Evolutionary conservation across 108 stramenopile species (phyloP).

Genomic region (Nitzschia inconspicua): DNA sequence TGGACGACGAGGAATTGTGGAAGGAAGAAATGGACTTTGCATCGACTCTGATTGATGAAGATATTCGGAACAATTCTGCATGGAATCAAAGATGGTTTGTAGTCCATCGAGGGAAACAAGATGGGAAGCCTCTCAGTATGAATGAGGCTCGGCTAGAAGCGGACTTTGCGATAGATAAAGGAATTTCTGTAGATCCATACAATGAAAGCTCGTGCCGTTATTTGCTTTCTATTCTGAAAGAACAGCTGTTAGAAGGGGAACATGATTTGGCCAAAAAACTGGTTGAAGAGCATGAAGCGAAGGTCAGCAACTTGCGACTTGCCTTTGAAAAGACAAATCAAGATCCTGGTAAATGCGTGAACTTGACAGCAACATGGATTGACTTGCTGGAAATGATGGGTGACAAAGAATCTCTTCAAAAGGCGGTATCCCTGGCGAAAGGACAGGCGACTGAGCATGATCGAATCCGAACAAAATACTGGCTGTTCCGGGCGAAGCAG

Average conservation of each 20-base stretch:
- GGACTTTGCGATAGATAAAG: constrained; percentile 50
- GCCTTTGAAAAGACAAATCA: constrained; percentile 19
- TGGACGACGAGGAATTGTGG: constrained; percentile 50
- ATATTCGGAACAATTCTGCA: constrained; percentile 96
- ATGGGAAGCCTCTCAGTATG: constrained; percentile 20
- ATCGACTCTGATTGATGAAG: constrained; percentile 58
- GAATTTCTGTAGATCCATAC: constrained; percentile 68
- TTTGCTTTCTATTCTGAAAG: constrained; percentile 66
- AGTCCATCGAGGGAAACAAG: constrained; percentile 38
- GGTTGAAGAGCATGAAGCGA: constrained; percentile 11
- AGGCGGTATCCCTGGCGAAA: constrained; percentile 38
- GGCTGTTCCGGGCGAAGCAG: constrained; percentile 47
- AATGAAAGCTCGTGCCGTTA: constrained; percentile 88
- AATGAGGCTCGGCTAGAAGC: constrained; percentile 46
- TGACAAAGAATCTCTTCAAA: constrained; percentile 35
- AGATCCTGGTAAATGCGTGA: constrained; percentile 41
- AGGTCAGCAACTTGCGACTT: constrained; percentile 1
- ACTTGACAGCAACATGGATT: constrained; percentile 56
- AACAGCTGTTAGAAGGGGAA: constrained; percentile 36
- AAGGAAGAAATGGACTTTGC: constrained; percentile 76
- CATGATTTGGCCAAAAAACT: background rate
- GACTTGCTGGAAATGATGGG: constrained; percentile 65
- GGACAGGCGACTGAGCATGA: constrained; percentile 48
- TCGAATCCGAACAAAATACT: constrained; percentile 75
- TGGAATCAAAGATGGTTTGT: constrained; percentile 99